Percentiles rank a stretch among this genome's conserved stretches.
Evolutionary conservation across 352 stramenopile species (phyloP).

Genomic region (Phytophthora kernoviae): DNA sequence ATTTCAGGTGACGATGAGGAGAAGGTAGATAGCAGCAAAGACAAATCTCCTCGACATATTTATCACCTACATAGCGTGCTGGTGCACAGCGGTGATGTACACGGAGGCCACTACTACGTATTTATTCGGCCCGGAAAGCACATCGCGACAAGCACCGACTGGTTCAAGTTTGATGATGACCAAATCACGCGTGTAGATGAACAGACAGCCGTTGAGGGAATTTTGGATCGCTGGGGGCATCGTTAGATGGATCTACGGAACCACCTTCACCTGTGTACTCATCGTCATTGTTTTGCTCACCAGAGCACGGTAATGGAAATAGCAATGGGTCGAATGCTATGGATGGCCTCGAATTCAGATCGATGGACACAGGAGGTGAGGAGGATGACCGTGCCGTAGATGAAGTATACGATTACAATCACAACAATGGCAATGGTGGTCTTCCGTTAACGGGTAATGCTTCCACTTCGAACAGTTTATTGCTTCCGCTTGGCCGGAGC

Average conservation of each 20-base stretch:
- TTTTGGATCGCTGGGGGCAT: constrained; percentile 55
- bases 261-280: constrained; percentile 61
- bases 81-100: constrained; percentile 86
- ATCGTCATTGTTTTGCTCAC: constrained; percentile 49
- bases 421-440: constrained; percentile 25
- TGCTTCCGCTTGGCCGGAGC: constrained; percentile 62
- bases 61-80: constrained; percentile 88
- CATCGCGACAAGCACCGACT: constrained; percentile 62
- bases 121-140: constrained; percentile 85
- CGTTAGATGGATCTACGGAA: constrained; percentile 16
- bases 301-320: constrained; percentile 37
- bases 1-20: constrained; percentile 16
- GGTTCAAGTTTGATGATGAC: constrained; percentile 89
- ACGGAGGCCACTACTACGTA: constrained; percentile 90
- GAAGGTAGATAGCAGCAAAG: constrained; percentile 1
- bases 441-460: constrained; percentile 13
- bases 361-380: constrained; percentile 32
- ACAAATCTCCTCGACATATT: constrained; percentile 38
- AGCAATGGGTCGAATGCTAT: constrained; percentile 26
- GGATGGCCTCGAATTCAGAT: constrained; percentile 49
- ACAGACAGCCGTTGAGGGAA: constrained; percentile 70
- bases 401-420: constrained; percentile 54
- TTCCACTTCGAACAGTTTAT: constrained; percentile 38
- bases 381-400: constrained; percentile 15
- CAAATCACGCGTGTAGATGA: constrained; percentile 82